Conservation (phyloP, 2,329 filamentous ascomycete species). For the Beauveria bassiana region DNA sequence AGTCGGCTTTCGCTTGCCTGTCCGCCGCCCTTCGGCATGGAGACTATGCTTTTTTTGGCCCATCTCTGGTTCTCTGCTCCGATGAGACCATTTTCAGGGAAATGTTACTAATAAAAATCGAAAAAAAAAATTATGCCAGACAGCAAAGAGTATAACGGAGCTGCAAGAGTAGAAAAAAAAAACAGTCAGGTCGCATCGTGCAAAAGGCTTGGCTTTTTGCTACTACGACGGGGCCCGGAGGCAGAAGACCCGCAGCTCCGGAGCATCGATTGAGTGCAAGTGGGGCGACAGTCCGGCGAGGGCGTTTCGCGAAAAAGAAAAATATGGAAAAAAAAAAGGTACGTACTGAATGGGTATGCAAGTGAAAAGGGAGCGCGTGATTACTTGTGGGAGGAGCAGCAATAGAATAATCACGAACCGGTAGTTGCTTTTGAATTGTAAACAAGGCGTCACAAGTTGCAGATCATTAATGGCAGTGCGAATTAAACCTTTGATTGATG, state of each 20-base stretch:
- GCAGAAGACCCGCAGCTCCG: conserved; percentile 6
- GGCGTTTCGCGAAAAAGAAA: neutral
- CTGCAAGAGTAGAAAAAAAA: neutral
- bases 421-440: neutral
- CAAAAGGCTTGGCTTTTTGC: neutral
- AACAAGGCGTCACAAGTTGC: neutral
- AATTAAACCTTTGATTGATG: neutral
- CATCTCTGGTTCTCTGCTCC: neutral
- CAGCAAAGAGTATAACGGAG: neutral
- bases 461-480: neutral
- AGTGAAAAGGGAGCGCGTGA: neutral
- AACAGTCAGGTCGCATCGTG: neutral
- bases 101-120: neutral
- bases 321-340: neutral
- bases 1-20: conserved; percentile 1
- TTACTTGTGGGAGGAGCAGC: neutral
- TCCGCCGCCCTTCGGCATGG: neutral
- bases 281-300: conserved; percentile 6
- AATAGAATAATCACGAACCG: neutral
- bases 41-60: neutral
- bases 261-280: neutral
- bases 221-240: neutral
- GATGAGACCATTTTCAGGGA: neutral
- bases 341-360: neutral
- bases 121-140: neutral